These are phyloP conservation scores for Ustilago loliicola DNA, from an alignment of 1,284 basidiomycete genomes.

Conservation along the genomic window DNA sequence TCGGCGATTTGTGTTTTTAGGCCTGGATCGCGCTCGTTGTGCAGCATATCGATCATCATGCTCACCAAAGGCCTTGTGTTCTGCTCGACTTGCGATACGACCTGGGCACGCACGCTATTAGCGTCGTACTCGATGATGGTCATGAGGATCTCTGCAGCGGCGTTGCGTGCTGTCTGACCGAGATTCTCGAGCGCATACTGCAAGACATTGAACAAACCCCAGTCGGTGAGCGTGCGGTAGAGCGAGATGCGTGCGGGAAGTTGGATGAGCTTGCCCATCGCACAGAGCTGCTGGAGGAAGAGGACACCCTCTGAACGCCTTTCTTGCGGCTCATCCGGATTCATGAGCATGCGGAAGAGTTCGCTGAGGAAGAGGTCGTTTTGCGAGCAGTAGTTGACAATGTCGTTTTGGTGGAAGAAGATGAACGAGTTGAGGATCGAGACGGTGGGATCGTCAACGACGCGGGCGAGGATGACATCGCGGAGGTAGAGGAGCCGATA, in stretches of 20 bases:
- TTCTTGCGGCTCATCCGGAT: slow-evolving; percentile 36
- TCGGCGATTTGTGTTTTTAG: slow-evolving; percentile 92
- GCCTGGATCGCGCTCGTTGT: slow-evolving; percentile 80
- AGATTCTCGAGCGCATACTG: slow-evolving; percentile 78
- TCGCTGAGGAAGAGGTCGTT: slow-evolving; percentile 83
- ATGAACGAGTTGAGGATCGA: slow-evolving; percentile 96
- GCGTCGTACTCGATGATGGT: slow-evolving; percentile 92
- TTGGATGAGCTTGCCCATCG: slow-evolving; percentile 97
- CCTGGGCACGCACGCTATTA: slow-evolving; percentile 84
- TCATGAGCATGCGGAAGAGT: slow-evolving; percentile 76
- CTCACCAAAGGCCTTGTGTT: slow-evolving; percentile 49
- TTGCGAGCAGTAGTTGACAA: slow-evolving; percentile 87
- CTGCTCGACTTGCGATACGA: slow-evolving; percentile 80
- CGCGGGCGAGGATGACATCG: slow-evolving; percentile 94
- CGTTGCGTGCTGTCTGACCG: slow-evolving; percentile 77
- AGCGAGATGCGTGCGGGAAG: slow-evolving; percentile 85
- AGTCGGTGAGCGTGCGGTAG: slow-evolving; percentile 90
- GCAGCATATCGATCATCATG: slow-evolving; percentile 77
- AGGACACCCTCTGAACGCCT: slow-evolving; percentile 63
- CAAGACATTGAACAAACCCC: slow-evolving; percentile 87
- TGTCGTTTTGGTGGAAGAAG: slow-evolving; percentile 99
- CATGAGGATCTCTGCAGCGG: slow-evolving; percentile 88
- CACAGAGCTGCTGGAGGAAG: slow-evolving; percentile 93
- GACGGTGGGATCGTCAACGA: slow-evolving; percentile 95
- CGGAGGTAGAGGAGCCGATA: slow-evolving; percentile 97